These are phyloP conservation scores for Spergularia marina DNA, from an alignment of 148 eudicot species.

Conservation along the genomic window DNA sequence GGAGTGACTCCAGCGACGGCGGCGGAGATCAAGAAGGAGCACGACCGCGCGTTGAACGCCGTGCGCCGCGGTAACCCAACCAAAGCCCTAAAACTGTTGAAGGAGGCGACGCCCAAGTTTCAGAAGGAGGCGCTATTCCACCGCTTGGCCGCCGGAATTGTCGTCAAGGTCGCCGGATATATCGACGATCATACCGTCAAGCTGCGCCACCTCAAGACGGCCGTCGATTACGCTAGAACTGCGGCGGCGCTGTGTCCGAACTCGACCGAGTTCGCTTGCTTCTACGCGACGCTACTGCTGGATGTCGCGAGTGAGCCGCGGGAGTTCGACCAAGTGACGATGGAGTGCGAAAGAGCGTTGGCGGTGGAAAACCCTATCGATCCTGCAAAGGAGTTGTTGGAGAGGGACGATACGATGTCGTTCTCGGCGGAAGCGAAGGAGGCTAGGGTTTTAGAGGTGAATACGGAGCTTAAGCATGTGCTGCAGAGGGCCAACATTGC, in stretches of 20 bases:
- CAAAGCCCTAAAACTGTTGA: constrained; percentile 70
- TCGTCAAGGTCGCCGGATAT: constrained; percentile 54
- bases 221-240: constrained; percentile 63
- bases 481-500: constrained; percentile 74
- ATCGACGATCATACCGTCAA: constrained; percentile 64
- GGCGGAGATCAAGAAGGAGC: constrained; percentile 51
- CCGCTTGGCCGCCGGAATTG: constrained; percentile 65
- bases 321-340: constrained; percentile 73
- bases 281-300: constrained; percentile 74
- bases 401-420: constrained; percentile 53
- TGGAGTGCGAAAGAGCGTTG: constrained; percentile 84
- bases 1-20: neutral
- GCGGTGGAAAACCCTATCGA: constrained; percentile 69
- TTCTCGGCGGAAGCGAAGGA: constrained; percentile 36
- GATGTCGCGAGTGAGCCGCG: constrained; percentile 61
- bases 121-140: constrained; percentile 53
- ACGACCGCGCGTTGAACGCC: constrained; percentile 64
- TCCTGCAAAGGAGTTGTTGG: constrained; percentile 69
- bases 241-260: constrained; percentile 54
- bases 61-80: constrained; percentile 70
- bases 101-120: constrained; percentile 46
- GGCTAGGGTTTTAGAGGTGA: constrained; percentile 48
- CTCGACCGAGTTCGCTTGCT: constrained; percentile 62
- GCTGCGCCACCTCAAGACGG: constrained; percentile 53
- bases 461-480: constrained; percentile 48